phyloP scores from a whole-genome alignment of 1,284 basidiomycete genomes.

The Apiotrichum sp. region DNA sequence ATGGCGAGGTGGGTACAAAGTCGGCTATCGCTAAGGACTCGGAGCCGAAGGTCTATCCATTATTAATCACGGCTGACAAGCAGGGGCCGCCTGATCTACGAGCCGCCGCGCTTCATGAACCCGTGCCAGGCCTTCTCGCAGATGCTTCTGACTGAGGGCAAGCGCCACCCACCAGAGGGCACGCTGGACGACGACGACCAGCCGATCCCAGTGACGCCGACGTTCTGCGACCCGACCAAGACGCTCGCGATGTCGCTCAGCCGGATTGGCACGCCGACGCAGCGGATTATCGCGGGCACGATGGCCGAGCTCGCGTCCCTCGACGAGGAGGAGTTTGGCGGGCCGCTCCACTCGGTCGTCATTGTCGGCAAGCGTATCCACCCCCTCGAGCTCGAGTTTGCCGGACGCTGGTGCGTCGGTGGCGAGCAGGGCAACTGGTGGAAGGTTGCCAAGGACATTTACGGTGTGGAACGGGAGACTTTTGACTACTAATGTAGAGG shows the following conservation, averaged over 20 bases:
- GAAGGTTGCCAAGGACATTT: slow-evolving; percentile 53
- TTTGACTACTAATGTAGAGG: slow-evolving; percentile 14
- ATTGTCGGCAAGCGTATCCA: slow-evolving; percentile 88
- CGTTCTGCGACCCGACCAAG: slow-evolving; percentile 53
- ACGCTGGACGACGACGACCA: slow-evolving; percentile 14
- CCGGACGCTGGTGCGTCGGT: slow-evolving; percentile 66
- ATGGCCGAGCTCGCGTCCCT: slow-evolving; percentile 65
- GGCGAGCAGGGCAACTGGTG: slow-evolving; percentile 54
- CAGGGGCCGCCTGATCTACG: slow-evolving; percentile 92
- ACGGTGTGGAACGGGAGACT: slow-evolving; percentile 48
- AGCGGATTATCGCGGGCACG: slow-evolving; percentile 77
- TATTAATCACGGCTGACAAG: neutral
- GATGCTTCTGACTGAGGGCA: slow-evolving; percentile 66
- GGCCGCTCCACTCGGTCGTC: slow-evolving; percentile 85
- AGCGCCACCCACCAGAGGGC: slow-evolving; percentile 30
- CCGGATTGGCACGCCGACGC: slow-evolving; percentile 66
- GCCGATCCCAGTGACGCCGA: slow-evolving; percentile 11
- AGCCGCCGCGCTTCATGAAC: slow-evolving; percentile 96
- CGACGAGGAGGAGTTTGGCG: slow-evolving; percentile 65
- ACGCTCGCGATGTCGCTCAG: slow-evolving; percentile 83
- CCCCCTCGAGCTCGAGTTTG: slow-evolving; percentile 88
- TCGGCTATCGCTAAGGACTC: too few relatives aligned
- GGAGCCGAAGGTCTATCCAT: too few relatives aligned
- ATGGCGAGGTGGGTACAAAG: slow-evolving; percentile 67
- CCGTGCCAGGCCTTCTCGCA: slow-evolving; percentile 84